Conservation (phyloP, 768 basidiomycete genomes). For the Leccinum barrowsii region DNA sequence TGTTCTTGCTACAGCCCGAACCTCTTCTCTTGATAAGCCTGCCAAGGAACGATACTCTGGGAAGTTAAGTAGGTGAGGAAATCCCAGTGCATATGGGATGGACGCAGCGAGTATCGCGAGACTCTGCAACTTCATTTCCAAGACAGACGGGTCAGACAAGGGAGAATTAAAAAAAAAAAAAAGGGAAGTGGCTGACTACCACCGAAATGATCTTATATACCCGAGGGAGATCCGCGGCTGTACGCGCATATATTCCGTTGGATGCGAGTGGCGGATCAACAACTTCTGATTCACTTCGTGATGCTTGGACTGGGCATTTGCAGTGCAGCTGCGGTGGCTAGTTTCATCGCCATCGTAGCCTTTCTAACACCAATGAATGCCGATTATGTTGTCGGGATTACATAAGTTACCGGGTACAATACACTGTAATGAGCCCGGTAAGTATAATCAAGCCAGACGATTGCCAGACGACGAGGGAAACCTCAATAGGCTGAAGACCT, state of each 20-base stretch:
- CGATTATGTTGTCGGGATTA: too few species aligned
- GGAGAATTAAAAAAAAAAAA: not conserved
- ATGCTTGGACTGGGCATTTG: not conserved
- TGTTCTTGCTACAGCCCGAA: constrained; percentile 9
- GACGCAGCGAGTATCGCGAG: constrained; percentile 2
- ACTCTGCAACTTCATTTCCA: constrained; percentile 9
- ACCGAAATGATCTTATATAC: constrained; percentile 4
- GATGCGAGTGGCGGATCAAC: not conserved
- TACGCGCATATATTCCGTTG: not conserved
- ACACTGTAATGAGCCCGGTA: too few species aligned
- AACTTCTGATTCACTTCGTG: not conserved
- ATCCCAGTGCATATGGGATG: constrained; percentile 7
- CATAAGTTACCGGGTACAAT: too few species aligned
- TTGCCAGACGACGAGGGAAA: too few species aligned
- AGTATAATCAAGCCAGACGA: too few species aligned
- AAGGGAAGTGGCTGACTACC: too few species aligned
- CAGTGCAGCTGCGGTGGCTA: not conserved
- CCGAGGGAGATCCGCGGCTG: not conserved
- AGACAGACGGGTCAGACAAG: not conserved
- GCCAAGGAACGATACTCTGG: constrained; percentile 21
- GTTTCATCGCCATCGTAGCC: not conserved
- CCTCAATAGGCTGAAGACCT: too few species aligned
- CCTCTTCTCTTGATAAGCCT: constrained; percentile 15
- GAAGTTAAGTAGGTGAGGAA: constrained; percentile 15
- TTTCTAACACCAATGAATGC: not conserved